Percentiles rank a stretch among this genome's conserved stretches.
Evolutionary conservation across 2,329 filamentous ascomycete genomes (phyloP).

Genomic region (Blastomyces gilchristii): DNA sequence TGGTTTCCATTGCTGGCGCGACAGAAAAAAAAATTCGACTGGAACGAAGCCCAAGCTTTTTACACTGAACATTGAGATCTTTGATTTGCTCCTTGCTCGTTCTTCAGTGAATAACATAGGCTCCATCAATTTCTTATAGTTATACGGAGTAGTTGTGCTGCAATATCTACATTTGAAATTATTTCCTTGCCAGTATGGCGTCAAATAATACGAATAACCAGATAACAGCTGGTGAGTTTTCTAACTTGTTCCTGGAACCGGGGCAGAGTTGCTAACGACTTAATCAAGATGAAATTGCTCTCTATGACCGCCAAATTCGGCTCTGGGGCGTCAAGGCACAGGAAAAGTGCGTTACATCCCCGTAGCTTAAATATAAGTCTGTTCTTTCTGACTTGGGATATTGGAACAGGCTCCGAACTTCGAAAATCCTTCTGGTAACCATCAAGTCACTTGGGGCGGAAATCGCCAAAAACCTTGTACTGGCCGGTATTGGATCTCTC

Average conservation of each 20-base stretch:
- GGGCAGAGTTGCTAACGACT: conserved; percentile 6
- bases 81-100: too few species aligned
- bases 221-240: conserved; percentile 9
- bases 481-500: conserved; percentile 82
- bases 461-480: conserved; percentile 91
- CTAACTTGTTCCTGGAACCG: conserved; percentile 25
- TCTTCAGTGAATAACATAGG: neutral
- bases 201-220: conserved; percentile 1
- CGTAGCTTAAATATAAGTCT: neutral
- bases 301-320: conserved; percentile 94
- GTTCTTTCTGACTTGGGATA: conserved; percentile 26
- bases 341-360: conserved; percentile 45
- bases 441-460: conserved; percentile 85
- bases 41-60: neutral
- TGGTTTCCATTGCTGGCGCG: neutral
- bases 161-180: neutral
- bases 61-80: neutral
- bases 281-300: conserved; percentile 73
- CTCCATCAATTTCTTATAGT: neutral
- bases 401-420: conserved; percentile 60
- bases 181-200: neutral
- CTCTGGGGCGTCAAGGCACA: conserved; percentile 96
- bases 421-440: conserved; percentile 80
- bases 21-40: neutral
- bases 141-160: neutral